These are phyloP conservation scores for Fonsecaea monophora DNA, from an alignment of 2,329 filamentous ascomycete genomes.

Conservation along the genomic window DNA sequence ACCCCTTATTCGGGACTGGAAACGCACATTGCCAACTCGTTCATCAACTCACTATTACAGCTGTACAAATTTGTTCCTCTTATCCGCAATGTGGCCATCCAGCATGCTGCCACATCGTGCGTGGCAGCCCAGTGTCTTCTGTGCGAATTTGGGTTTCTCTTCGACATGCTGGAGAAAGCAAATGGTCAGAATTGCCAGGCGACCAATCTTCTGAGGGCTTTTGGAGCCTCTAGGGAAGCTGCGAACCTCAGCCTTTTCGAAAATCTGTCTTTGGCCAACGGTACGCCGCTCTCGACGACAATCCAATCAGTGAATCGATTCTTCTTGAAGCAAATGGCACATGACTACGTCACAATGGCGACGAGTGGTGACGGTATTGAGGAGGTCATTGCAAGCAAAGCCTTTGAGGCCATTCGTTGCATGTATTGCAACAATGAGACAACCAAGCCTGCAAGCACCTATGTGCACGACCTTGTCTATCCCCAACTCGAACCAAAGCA, in stretches of 20 bases:
- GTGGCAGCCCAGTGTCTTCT: constrained; percentile 82
- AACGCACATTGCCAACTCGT: constrained; percentile 96
- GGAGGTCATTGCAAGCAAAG: constrained; percentile 61
- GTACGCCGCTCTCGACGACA: constrained; percentile 76
- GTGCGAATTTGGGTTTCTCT: constrained; percentile 92
- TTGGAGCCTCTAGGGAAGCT: constrained; percentile 82
- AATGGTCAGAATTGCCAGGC: constrained; percentile 93
- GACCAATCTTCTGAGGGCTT: constrained; percentile 89
- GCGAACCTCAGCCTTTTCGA: constrained; percentile 81
- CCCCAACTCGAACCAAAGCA: constrained; percentile 59
- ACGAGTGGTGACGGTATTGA: constrained; percentile 71
- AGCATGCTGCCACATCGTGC: constrained; percentile 86
- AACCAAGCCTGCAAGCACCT: constrained; percentile 76
- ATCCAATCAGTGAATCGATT: constrained; percentile 87
- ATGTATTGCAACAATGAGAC: constrained; percentile 88
- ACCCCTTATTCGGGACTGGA: constrained; percentile 90
- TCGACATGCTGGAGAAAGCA: constrained; percentile 98
- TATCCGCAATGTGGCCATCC: constrained; percentile 83
- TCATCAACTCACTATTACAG: constrained; percentile 90
- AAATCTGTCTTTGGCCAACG: constrained; percentile 70
- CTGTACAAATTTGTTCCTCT: constrained; percentile 89
- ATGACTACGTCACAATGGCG: constrained; percentile 75
- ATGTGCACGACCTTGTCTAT: constrained; percentile 86
- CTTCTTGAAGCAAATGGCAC: constrained; percentile 77
- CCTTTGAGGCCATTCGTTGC: constrained; percentile 71